Percentiles rank a stretch among this genome's conserved stretches.
Conservation (phyloP, 1,139 yeast species). For the Lodderomyces orthopsilosis region DNA sequence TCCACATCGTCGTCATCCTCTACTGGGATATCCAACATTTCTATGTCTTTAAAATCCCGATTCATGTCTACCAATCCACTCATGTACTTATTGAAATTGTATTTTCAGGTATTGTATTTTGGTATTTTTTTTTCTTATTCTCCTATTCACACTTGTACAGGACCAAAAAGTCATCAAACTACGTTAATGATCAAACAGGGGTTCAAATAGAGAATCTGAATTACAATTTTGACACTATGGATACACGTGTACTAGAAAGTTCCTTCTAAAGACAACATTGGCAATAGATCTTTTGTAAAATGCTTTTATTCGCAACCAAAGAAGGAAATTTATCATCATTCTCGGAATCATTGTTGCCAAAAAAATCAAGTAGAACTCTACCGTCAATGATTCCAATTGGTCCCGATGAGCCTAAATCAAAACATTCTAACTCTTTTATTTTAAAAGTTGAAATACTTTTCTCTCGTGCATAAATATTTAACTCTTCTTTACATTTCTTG, state of each 20-base stretch:
- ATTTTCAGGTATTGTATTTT: not conserved
- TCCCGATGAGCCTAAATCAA: not conserved
- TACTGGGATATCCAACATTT: constrained; percentile 43
- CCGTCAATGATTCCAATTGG: not conserved
- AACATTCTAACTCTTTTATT: not conserved
- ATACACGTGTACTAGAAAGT: no score
- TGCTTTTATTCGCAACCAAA: not conserved
- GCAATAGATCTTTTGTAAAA: not conserved
- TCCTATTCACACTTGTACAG: no score
- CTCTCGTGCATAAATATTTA: not conserved
- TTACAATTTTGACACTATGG: no score
- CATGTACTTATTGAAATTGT: not conserved
- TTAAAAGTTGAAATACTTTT: not conserved
- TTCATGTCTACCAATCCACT: constrained; percentile 9
- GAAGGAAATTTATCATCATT: not conserved
- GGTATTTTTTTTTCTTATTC: not conserved
- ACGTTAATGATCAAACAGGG: no score
- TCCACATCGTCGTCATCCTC: constrained; percentile 24
- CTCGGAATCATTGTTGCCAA: not conserved
- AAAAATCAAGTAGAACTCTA: not conserved
- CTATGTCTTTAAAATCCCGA: constrained; percentile 38
- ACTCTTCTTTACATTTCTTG: not conserved
- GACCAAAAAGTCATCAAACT: not conserved
- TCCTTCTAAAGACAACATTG: not conserved
- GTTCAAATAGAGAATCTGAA: no score